phyloP scores from a whole-genome alignment of 805 yeast species.

The Ogataea thermomethanolica region DNA sequence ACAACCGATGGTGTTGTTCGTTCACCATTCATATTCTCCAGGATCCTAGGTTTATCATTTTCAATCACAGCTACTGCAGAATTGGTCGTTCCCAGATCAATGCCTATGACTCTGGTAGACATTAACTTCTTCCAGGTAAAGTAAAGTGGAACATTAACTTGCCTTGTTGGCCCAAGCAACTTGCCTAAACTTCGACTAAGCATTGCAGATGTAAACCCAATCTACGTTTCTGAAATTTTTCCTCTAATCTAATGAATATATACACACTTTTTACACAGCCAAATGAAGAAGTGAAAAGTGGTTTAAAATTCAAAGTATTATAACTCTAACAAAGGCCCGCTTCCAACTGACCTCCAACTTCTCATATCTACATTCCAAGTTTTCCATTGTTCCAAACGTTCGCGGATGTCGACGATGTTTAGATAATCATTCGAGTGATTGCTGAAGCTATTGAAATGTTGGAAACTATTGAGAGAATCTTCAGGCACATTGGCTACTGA shows the following conservation, averaged over 20 bases:
- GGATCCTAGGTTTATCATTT: constrained; percentile 69
- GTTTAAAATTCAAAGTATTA: constrained; percentile 21
- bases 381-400: constrained; percentile 67
- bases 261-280: neutral
- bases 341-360: constrained; percentile 68
- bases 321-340: constrained; percentile 56
- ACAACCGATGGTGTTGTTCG: constrained; percentile 92
- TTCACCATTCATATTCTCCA: constrained; percentile 75
- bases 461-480: constrained; percentile 20
- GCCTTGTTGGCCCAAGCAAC: too few species aligned
- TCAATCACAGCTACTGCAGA: constrained; percentile 87
- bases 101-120: constrained; percentile 63
- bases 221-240: too few species aligned
- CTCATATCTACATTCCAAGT: constrained; percentile 88
- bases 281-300: neutral
- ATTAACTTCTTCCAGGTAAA: neutral
- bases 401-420: constrained; percentile 53
- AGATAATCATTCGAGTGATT: constrained; percentile 33
- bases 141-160: neutral
- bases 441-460: constrained; percentile 23
- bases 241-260: too few species aligned
- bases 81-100: constrained; percentile 85
- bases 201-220: neutral
- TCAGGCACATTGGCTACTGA: neutral
- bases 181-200: neutral